These are phyloP conservation scores for Globisporangium radiosum DNA, from an alignment of 352 stramenopile genomes.

Conservation along the genomic window DNA sequence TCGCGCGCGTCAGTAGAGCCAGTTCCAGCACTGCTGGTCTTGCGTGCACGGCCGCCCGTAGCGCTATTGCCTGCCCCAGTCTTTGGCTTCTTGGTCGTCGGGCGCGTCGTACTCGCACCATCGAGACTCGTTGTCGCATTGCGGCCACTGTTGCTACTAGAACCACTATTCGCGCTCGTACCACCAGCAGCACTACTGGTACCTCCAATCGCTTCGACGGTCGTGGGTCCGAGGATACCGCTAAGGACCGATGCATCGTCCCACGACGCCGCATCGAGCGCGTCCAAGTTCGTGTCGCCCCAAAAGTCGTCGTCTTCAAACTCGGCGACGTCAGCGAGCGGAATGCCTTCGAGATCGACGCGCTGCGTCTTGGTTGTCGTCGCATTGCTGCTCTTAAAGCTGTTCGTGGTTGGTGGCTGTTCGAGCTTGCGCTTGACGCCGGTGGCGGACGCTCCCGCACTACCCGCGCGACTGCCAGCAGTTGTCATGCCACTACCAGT, in stretches of 20 bases:
- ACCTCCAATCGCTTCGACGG: constrained; percentile 18
- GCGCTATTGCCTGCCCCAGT: constrained; percentile 9
- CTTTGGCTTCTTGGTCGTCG: constrained; percentile 58
- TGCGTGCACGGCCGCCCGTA: constrained; percentile 20
- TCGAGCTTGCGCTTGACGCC: constrained; percentile 71
- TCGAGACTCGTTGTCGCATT: constrained; percentile 13
- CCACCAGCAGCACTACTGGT: background rate
- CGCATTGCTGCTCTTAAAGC: background rate
- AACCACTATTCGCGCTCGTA: constrained; percentile 7
- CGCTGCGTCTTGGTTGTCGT: constrained; percentile 60
- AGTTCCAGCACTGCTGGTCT: constrained; percentile 20
- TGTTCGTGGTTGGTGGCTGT: constrained; percentile 17
- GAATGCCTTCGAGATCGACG: constrained; percentile 73
- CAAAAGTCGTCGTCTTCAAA: constrained; percentile 84
- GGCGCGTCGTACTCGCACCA: constrained; percentile 17
- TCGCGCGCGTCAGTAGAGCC: constrained; percentile 16
- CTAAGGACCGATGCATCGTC: constrained; percentile 68
- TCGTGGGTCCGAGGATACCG: constrained; percentile 40
- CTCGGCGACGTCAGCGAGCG: constrained; percentile 56
- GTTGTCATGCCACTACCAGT: constrained; percentile 11
- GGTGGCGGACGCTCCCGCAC: constrained; percentile 8
- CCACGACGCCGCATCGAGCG: constrained; percentile 76
- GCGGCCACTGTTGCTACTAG: constrained; percentile 10
- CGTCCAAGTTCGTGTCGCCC: constrained; percentile 83
- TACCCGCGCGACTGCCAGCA: constrained; percentile 3